Base-by-base conservation (phyloP, 2,329 filamentous ascomycete genomes). In the Bipolaris bicolor region DNA sequence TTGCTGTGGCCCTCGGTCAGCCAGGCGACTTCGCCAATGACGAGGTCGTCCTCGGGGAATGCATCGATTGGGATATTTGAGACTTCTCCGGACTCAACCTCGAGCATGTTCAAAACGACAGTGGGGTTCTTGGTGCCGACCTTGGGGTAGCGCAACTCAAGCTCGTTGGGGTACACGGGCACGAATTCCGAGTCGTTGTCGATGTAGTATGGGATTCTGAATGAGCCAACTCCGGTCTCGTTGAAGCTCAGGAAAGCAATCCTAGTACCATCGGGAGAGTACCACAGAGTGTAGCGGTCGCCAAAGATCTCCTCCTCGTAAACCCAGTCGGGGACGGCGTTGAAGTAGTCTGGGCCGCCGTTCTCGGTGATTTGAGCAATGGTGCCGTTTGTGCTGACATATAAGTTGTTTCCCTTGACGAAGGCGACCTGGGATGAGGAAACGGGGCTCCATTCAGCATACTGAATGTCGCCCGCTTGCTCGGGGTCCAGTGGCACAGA, bases 11-110 rank as follows among this genome's bases (percentile, higher is more conserved):
- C 77, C 7, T 85, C 82, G 0, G 87, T 89, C 18, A 89, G 77
- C 88, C 88, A 90, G 0, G 83, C 81, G 3, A 90, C 83, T 69
- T 90, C 88, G 2, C 88, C 87, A 48, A 90, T 82, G 47, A 90
- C 83, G 24, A 88, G 77, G 51, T 90, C 84, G 7, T 88, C 82
- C 0, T 80, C 78, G 7, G 82, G 76, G 68, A 87, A 90, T 0
- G 83, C 85, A 15, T 85, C 81, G 18, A 88, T 80, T 0, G 81
- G 70, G 2, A 89, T 75, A 0, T 78, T 66, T 1, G 76, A 76
- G 44, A 78, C 76, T 40, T 82, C 74, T 5, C 80, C 76, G 2
- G 79, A 78, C 3, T 77, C 77, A 11, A 89, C 71, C 18, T 84
- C 77, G 2, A 90, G 75, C 0, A 90, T 69, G 52, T 84, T 84